Evolutionary conservation across 2,329 filamentous ascomycete species (phyloP).

Genomic region (Alternaria ventricosa): DNA sequence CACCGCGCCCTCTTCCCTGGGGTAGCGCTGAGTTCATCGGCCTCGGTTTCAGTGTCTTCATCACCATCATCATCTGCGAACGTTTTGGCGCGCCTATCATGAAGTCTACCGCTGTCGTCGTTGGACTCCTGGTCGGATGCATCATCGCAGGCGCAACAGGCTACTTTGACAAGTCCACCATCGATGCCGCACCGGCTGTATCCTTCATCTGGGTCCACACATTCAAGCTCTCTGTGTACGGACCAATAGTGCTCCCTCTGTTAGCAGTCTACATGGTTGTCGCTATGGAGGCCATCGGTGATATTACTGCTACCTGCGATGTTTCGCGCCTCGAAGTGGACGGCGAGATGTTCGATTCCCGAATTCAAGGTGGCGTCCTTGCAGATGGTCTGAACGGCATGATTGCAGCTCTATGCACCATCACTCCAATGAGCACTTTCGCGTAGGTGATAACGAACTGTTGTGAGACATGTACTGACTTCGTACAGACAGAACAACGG

Average conservation of each 20-base stretch:
- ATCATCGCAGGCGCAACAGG: slow-evolving; percentile 79
- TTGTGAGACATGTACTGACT: no score
- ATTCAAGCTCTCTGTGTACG: slow-evolving; percentile 74
- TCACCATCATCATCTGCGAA: slow-evolving; percentile 81
- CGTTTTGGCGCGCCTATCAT: slow-evolving; percentile 83
- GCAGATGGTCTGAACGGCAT: slow-evolving; percentile 80
- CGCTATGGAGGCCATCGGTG: slow-evolving; percentile 80
- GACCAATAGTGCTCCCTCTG: slow-evolving; percentile 74
- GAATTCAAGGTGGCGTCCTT: slow-evolving; percentile 79
- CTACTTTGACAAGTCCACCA: slow-evolving; percentile 77
- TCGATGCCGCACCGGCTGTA: slow-evolving; percentile 72
- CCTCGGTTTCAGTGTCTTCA: slow-evolving; percentile 79
- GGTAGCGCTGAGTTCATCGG: slow-evolving; percentile 79
- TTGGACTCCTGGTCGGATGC: slow-evolving; percentile 77
- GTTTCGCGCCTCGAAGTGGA: slow-evolving; percentile 78
- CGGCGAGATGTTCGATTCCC: slow-evolving; percentile 73
- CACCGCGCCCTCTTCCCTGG: slow-evolving; percentile 76
- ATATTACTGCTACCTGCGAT: slow-evolving; percentile 82
- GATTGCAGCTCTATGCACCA: slow-evolving; percentile 77
- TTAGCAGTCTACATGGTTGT: slow-evolving; percentile 70
- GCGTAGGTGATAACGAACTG: background rate
- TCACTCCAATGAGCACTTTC: slow-evolving; percentile 74
- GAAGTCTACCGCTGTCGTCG: slow-evolving; percentile 78
- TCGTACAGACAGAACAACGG: slow-evolving; percentile 18
- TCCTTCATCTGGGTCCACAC: slow-evolving; percentile 83